Evolutionary conservation across 257 asterid genomes (phyloP).

Genomic region (Solanum corneliomulleri): DNA sequence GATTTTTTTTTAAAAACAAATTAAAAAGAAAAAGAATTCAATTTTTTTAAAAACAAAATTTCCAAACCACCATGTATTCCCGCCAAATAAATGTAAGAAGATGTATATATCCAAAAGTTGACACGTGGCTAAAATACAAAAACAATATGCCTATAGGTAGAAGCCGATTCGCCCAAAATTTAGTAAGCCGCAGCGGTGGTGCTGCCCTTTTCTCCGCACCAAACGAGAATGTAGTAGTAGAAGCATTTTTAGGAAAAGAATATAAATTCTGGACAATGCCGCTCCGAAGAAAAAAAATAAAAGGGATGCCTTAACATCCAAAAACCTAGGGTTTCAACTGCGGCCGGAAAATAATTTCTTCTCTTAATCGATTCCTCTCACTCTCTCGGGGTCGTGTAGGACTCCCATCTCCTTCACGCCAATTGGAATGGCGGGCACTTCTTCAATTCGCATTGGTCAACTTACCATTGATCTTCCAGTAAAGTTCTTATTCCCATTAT

Average conservation of each 20-base stretch:
- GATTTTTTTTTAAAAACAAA: no score
- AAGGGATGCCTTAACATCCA: neutral
- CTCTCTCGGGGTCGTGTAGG: conserved; percentile 26
- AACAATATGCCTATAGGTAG: neutral
- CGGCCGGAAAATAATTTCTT: conserved; percentile 30
- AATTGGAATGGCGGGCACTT: conserved; percentile 61
- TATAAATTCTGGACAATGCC: neutral
- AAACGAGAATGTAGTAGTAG: neutral
- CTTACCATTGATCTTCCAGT: conserved; percentile 20
- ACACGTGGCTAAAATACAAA: conserved; percentile 12
- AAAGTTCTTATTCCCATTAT: conserved; percentile 1
- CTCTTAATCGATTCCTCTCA: neutral
- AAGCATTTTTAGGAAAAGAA: neutral
- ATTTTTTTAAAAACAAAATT: no score
- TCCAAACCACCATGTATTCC: no score
- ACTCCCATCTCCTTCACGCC: conserved; percentile 46
- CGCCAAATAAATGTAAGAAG: no score
- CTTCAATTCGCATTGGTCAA: conserved; percentile 38
- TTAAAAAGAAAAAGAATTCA: no score
- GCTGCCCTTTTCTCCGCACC: neutral
- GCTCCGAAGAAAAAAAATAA: neutral
- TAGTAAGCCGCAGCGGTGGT: neutral
- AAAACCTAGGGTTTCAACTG: conserved; percentile 36
- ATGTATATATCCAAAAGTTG: neutral
- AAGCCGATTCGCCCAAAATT: conserved; percentile 11